phyloP scores from a whole-genome alignment of 2,329 filamentous ascomycete genomes.

The Verticillium klebahnii region DNA sequence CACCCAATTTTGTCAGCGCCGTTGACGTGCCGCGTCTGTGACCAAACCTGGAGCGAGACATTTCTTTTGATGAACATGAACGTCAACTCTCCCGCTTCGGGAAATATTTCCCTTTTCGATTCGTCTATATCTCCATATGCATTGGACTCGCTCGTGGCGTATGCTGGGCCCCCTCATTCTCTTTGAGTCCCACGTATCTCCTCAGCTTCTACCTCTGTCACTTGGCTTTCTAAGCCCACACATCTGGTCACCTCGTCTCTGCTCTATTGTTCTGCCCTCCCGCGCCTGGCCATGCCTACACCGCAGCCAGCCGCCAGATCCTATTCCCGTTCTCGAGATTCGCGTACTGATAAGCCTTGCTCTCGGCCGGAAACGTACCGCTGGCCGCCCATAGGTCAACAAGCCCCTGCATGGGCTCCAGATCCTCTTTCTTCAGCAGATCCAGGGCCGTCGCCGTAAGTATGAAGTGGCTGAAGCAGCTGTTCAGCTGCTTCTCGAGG shows the following conservation, averaged over 20 bases:
- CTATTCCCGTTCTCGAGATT: conserved; percentile 41
- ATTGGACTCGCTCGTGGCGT: too few relatives aligned
- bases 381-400: conserved; percentile 76
- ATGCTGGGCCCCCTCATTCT: too few relatives aligned
- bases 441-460: conserved; percentile 63
- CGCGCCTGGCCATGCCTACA: background rate
- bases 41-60: too few relatives aligned
- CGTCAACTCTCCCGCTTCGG: too few relatives aligned
- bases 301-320: background rate
- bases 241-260: too few relatives aligned
- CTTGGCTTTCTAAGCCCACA: background rate
- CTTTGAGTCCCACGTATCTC: background rate
- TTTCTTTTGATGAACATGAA: too few relatives aligned
- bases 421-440: conserved; percentile 69
- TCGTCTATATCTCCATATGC: too few relatives aligned
- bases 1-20: background rate
- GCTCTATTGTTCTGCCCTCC: too few relatives aligned
- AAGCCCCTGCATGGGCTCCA: conserved; percentile 78
- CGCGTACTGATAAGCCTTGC: conserved; percentile 46
- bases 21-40: too few relatives aligned
- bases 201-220: background rate
- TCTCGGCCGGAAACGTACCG: conserved; percentile 65
- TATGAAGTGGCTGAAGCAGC: conserved; percentile 68
- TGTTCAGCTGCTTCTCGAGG: conserved; percentile 64
- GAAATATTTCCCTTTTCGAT: background rate